Evolutionary conservation across 2,329 filamentous ascomycete genomes (phyloP).

Genomic region (Calonectria ilicicola): DNA sequence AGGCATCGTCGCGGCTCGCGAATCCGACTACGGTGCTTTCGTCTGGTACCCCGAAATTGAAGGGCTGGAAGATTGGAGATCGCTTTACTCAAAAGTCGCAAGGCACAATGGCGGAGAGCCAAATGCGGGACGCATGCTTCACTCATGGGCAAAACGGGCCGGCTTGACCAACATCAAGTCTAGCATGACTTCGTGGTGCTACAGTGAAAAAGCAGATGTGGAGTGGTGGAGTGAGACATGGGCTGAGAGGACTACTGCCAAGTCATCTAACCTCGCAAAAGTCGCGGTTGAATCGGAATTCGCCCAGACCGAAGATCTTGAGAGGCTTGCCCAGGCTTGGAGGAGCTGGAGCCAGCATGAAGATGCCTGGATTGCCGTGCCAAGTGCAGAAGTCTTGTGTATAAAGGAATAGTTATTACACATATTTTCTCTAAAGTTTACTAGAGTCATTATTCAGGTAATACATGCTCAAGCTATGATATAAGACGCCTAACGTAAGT

Average conservation of each 20-base stretch:
- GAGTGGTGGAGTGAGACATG: conserved; percentile 8
- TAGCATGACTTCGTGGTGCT: conserved; percentile 1
- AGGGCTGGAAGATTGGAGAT: conserved; percentile 1
- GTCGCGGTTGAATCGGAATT: background rate
- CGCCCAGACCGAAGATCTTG: background rate
- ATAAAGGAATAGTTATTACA: background rate
- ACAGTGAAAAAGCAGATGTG: background rate
- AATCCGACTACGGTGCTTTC: conserved; percentile 1
- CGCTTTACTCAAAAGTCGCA: background rate
- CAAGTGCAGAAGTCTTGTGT: background rate
- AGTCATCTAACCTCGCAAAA: conserved; percentile 1
- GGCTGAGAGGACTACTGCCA: background rate
- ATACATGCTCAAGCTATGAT: no score
- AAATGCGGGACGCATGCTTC: background rate
- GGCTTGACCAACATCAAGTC: background rate
- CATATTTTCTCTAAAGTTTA: no score
- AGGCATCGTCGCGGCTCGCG: conserved; percentile 4
- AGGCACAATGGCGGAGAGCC: background rate
- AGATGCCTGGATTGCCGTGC: conserved; percentile 9
- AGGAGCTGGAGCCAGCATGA: background rate
- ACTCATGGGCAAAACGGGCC: background rate
- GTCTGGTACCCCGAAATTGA: conserved; percentile 4
- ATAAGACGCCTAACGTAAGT: no score
- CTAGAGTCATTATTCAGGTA: no score
- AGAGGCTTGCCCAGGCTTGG: background rate